These are phyloP conservation scores for Microthyrium microscopicum DNA, from an alignment of 2,329 filamentous ascomycete species.

Conservation along the genomic window DNA sequence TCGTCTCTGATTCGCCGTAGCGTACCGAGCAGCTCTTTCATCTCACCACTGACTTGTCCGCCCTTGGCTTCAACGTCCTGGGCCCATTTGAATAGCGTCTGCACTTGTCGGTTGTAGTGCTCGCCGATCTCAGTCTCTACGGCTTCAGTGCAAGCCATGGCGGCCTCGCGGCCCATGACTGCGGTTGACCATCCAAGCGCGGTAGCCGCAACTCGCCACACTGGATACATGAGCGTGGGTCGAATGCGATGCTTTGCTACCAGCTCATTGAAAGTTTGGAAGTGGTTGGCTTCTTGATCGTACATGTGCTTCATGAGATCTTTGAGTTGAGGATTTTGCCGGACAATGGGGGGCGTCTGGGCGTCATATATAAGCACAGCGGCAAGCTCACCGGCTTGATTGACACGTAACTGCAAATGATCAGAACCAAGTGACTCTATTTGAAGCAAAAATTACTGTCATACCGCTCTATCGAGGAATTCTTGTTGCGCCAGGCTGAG, in stretches of 20 bases:
- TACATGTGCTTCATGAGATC: slow-evolving; percentile 96
- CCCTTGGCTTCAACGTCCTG: slow-evolving; percentile 57
- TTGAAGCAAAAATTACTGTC: neutral
- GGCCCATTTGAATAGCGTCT: slow-evolving; percentile 66
- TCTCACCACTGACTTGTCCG: slow-evolving; percentile 64
- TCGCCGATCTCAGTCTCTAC: slow-evolving; percentile 95
- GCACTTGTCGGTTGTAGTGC: slow-evolving; percentile 89
- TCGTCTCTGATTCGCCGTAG: slow-evolving; percentile 81
- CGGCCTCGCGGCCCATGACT: slow-evolving; percentile 75
- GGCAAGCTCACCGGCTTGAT: slow-evolving; percentile 94
- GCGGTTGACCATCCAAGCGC: slow-evolving; percentile 81
- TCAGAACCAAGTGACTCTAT: neutral
- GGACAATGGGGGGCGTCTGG: slow-evolving; percentile 67
- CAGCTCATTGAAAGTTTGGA: slow-evolving; percentile 69
- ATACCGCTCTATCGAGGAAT: slow-evolving; percentile 22
- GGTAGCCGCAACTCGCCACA: slow-evolving; percentile 71
- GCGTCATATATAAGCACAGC: slow-evolving; percentile 86
- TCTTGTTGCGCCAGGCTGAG: slow-evolving; percentile 17
- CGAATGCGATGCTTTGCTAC: slow-evolving; percentile 76
- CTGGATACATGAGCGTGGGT: slow-evolving; percentile 78
- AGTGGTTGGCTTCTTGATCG: slow-evolving; percentile 82
- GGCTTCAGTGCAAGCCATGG: slow-evolving; percentile 97
- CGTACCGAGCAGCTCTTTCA: slow-evolving; percentile 54
- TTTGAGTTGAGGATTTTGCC: slow-evolving; percentile 70
- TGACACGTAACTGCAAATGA: slow-evolving; percentile 84